Evolutionary conservation across 805 yeast species (phyloP), one percentile per base, ranked within the genome.

Genomic region (Myxozyma melibiosi): DNA sequence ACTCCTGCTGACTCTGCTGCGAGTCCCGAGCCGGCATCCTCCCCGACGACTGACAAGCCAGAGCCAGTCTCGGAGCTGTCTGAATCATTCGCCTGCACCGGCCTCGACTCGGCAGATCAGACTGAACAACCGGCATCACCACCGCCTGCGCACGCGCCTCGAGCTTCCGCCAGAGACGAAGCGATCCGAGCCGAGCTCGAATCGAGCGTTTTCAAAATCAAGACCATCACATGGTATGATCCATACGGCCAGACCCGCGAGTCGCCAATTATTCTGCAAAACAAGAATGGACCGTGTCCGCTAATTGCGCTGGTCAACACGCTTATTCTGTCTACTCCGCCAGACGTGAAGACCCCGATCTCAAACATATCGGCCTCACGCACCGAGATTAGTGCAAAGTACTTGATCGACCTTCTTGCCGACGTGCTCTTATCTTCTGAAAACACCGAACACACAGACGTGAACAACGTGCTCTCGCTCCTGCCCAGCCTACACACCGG

Each of bases 271-370:
- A 73, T 91, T 2, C 71, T 89, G 20, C 97, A 90, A 73, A 88
- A 88, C 61, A 76, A 73, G 46, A 89, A 90, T 67, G 97, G 97
- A 0, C 96, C 97, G 0, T 90, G 96, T 68, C 95, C 96, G 1
- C 71, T 91, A 37, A 78, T 91, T 13, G 91, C 96, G 0, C 72
- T 91, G 39, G 78, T 83, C 47, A 91, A 91, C 68, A 80, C 89
- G 0, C 69, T 91, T 14, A 68, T 89, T 5, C 70, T 90, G 18
- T 73, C 82, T 2, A 78, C 78, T 13, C 65, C 67, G 6, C 66
- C 57, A 14, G 57, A 59, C 2, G 58, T 33, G 6, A 8, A 20
- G 13, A 27, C 47, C 3, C 62, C 58, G 8, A 30, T 60, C 22
- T 41, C 55, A 1, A 34, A 51, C 11, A 49, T 54, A 9, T 49